phyloP scores from a whole-genome alignment of 345 rosid species.

The Gossypioides kirkii region DNA sequence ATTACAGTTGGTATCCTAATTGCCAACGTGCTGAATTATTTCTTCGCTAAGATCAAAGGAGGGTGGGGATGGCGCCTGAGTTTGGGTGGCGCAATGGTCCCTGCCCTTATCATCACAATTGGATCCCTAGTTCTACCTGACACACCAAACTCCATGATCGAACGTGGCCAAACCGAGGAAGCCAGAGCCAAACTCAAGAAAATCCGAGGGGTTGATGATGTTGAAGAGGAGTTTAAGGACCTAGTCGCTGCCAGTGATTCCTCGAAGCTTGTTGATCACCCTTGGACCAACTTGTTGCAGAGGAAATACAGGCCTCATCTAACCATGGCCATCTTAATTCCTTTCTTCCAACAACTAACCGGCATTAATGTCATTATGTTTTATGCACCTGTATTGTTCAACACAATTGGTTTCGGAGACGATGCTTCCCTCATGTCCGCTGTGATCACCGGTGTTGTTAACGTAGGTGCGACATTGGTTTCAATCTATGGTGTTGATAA shows the following conservation, averaged over 20 bases:
- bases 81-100: constrained; percentile 92
- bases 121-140: constrained; percentile 86
- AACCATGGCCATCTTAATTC: constrained; percentile 66
- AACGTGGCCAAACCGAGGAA: constrained; percentile 59
- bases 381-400: constrained; percentile 83
- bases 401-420: constrained; percentile 61
- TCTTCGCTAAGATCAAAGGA: constrained; percentile 71
- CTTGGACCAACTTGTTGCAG: constrained; percentile 71
- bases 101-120: constrained; percentile 70
- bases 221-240: constrained; percentile 71
- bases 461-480: constrained; percentile 56
- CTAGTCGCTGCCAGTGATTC: constrained; percentile 71
- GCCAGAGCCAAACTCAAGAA: constrained; percentile 50
- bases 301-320: constrained; percentile 84
- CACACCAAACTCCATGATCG: constrained; percentile 94
- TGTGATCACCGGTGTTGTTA: constrained; percentile 68
- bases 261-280: constrained; percentile 60
- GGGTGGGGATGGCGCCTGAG: constrained; percentile 96
- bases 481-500: constrained; percentile 77
- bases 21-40: constrained; percentile 75
- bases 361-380: constrained; percentile 89
- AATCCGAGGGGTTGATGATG: constrained; percentile 63
- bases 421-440: constrained; percentile 80
- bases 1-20: constrained; percentile 82
- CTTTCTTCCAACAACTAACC: constrained; percentile 80